These are phyloP conservation scores for Ascochyta clinopodiicola DNA, from an alignment of 2,329 filamentous ascomycete genomes.

Conservation along the genomic window DNA sequence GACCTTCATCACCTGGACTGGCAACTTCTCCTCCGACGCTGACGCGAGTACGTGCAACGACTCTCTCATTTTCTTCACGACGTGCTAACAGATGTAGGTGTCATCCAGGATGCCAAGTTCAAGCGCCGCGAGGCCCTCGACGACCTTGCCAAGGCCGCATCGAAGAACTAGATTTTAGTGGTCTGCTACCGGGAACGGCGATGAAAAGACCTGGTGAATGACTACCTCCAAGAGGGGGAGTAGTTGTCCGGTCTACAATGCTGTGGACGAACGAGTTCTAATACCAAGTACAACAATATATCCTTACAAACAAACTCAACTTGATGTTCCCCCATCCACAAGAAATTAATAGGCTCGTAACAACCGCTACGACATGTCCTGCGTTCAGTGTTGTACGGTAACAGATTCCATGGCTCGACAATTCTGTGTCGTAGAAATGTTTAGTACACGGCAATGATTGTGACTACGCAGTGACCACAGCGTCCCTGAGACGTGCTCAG, in stretches of 20 bases:
- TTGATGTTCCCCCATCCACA: no score
- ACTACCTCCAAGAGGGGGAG: not conserved
- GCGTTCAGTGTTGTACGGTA: no score
- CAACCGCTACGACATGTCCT: no score
- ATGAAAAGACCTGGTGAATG: not conserved
- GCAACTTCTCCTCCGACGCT: slow-evolving; percentile 73
- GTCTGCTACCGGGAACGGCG: not conserved
- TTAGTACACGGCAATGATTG: no score
- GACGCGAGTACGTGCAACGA: slow-evolving; percentile 64
- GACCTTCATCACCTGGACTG: slow-evolving; percentile 73
- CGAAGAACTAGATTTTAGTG: slow-evolving; percentile 40
- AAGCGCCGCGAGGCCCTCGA: slow-evolving; percentile 75
- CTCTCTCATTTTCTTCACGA: no score
- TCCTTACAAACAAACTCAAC: no score
- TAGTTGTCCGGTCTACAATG: not conserved
- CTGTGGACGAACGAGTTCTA: not conserved
- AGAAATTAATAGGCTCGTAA: no score
- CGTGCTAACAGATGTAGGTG: slow-evolving; percentile 54
- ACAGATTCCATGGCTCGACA: no score
- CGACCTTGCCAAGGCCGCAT: slow-evolving; percentile 64
- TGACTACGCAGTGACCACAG: no score
- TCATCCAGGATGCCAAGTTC: slow-evolving; percentile 77
- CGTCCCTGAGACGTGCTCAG: no score
- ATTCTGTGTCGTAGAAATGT: no score
- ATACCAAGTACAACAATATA: no score